Conservation (phyloP, 1,284 basidiomycete genomes). For the Boletus semigastroideus region DNA sequence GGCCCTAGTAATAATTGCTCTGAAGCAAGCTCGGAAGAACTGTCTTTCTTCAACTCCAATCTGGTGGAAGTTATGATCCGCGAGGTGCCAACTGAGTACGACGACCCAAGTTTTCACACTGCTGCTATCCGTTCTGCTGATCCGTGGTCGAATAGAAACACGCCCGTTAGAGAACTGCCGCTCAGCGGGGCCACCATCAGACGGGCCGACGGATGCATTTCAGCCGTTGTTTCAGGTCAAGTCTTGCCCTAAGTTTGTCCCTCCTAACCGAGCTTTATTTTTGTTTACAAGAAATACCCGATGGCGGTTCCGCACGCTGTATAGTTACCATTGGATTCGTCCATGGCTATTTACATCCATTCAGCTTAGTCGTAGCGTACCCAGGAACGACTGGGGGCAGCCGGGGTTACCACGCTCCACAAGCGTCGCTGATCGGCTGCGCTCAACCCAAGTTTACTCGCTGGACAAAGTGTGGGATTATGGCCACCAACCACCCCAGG, state of each 20-base stretch:
- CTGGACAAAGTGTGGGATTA: background rate
- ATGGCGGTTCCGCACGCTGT: background rate
- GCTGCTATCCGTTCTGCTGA: background rate
- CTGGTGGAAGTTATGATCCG: too few relatives aligned
- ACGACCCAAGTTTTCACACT: too few relatives aligned
- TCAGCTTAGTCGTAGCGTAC: background rate
- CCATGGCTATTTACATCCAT: background rate
- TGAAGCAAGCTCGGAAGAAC: too few relatives aligned
- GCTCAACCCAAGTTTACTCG: background rate
- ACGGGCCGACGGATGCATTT: too few relatives aligned
- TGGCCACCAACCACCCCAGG: background rate
- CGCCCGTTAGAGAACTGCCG: too few relatives aligned
- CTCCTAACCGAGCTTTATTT: background rate
- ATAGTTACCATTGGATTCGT: background rate
- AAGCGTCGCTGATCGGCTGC: background rate
- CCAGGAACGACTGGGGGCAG: background rate
- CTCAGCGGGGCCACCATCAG: too few relatives aligned
- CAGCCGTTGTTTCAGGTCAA: too few relatives aligned
- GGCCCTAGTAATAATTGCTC: too few relatives aligned
- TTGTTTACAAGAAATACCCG: background rate
- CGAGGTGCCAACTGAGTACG: too few relatives aligned
- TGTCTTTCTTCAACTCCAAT: too few relatives aligned
- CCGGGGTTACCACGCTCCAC: background rate
- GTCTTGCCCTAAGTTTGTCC: too few relatives aligned
- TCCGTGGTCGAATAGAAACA: background rate